A percentile compares a stretch with the other conserved stretches of the same genome.
These are phyloP conservation scores for Tinospora cordifolia DNA, from an alignment of 164 flowering plant genomes.

Conservation along the genomic window DNA sequence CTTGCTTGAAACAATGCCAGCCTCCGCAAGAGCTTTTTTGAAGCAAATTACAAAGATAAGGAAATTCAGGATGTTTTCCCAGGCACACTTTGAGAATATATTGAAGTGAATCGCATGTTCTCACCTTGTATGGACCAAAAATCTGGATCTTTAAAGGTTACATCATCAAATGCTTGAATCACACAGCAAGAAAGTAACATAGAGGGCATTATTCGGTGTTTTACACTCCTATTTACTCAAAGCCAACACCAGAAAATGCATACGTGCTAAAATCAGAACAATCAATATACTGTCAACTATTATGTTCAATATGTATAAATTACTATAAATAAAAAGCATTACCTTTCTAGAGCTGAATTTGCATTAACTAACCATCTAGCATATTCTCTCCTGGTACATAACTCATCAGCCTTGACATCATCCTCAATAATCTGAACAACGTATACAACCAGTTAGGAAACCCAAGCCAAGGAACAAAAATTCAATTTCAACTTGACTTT, in stretches of 20 bases:
- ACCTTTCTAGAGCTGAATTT: slow-evolving; percentile 71
- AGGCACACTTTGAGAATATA: neutral
- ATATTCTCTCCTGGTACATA: slow-evolving; percentile 85
- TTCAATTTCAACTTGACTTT: no score
- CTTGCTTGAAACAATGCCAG: slow-evolving; percentile 75
- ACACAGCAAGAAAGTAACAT: slow-evolving; percentile 40
- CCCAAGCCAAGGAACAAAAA: slow-evolving; percentile 39
- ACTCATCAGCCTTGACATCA: slow-evolving; percentile 44
- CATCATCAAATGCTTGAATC: slow-evolving; percentile 64
- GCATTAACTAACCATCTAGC: slow-evolving; percentile 75
- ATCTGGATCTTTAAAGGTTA: slow-evolving; percentile 56
- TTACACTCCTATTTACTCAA: slow-evolving; percentile 42
- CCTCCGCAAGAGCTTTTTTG: slow-evolving; percentile 70
- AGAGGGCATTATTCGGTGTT: slow-evolving; percentile 42
- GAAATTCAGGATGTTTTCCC: slow-evolving; percentile 6
- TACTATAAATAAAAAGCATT: neutral
- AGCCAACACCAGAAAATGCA: slow-evolving; percentile 6
- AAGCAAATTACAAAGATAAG: slow-evolving; percentile 9
- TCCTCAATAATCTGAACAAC: slow-evolving; percentile 70
- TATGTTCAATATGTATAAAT: neutral
- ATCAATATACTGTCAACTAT: neutral
- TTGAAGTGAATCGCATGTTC: neutral
- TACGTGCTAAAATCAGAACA: slow-evolving; percentile 4
- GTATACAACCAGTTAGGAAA: slow-evolving; percentile 28
- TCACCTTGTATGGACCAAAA: slow-evolving; percentile 69